Evolutionary conservation across 2,329 filamentous ascomycete species (phyloP).

Genomic region (Sporothrix inflata): DNA sequence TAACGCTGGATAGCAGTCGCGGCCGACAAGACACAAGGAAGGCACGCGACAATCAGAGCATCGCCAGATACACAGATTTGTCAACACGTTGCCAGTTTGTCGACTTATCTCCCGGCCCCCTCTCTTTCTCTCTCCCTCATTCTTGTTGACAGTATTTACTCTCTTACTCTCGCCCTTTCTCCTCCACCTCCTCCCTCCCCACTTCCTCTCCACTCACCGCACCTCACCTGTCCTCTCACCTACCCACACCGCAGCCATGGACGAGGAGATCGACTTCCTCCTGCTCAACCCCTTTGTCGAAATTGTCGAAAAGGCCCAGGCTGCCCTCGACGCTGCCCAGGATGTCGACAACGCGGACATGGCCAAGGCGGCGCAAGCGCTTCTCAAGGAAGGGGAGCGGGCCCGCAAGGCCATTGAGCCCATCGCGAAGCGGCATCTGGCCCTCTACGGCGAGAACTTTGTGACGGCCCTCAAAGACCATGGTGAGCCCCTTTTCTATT

Average conservation of each 20-base stretch:
- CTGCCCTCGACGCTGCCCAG: constrained; percentile 52
- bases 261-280: constrained; percentile 43
- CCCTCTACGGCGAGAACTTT: constrained; percentile 55
- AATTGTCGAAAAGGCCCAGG: constrained; percentile 55
- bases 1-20: constrained; percentile 19
- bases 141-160: neutral
- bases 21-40: constrained; percentile 1
- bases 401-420: constrained; percentile 54
- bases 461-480: constrained; percentile 57
- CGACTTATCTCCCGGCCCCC: neutral
- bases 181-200: neutral
- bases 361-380: constrained; percentile 50
- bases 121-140: neutral
- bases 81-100: neutral
- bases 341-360: constrained; percentile 49
- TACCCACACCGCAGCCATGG: constrained; percentile 29
- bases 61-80: neutral
- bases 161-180: neutral
- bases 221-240: neutral
- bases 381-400: constrained; percentile 46
- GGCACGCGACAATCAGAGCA: neutral
- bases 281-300: constrained; percentile 57
- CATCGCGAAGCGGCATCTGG: constrained; percentile 52
- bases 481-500: constrained; percentile 44
- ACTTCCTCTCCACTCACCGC: neutral